Base-by-base conservation (phyloP, 176 grass and related monocot species). In the Oryza australiensis region DNA sequence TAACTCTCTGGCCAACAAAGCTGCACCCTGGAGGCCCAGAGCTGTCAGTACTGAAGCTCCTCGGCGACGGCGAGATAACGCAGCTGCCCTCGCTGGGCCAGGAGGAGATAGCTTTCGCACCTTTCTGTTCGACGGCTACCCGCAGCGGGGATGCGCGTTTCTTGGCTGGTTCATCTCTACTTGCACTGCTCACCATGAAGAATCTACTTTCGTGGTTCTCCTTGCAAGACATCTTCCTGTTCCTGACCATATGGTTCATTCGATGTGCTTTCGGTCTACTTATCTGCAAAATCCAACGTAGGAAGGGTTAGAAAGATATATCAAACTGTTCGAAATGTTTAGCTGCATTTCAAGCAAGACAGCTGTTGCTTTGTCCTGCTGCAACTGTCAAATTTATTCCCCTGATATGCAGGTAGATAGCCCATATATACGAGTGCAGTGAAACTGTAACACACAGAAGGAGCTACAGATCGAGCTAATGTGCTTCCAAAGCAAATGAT, bases 61-160 rank as follows among this genome's bases (percentile, higher is more conserved):
- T 76, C 43, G 87, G 70, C 23, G 81, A 26, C 2, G 60, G 76
- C 40, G 87, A 87, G 76, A 91, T 68, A 18, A 75, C 65, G 37
- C 73, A 84, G 57, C 89, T 85, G 77, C 66, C 78, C 72, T 94
- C 83, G 12, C 89, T 85, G 62, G 71, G 70, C 32, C 83, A 84
- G 42, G 34, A 72, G 11, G 90, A 55, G 35, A 40, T 46, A 16
- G 74, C 85, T 29, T 79, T 87, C 15, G 16, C 45, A 27, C 64
- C 84, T 45, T 79, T 85, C 7, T 84, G 79, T 75, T 87, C 82
- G 5, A 90, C 46, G 24, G 83, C 63, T n/a, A 85, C 51, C 1
- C 77, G 83, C 15, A 76, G 64, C 11, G 76, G 88, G 27, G 75
- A 82, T 20, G 85, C 91, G 70, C 82, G 69, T 28, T 66, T 80